These are phyloP conservation scores for Suhomyces taliae DNA, from an alignment of 1,139 yeast genomes.

Conservation along the genomic window DNA sequence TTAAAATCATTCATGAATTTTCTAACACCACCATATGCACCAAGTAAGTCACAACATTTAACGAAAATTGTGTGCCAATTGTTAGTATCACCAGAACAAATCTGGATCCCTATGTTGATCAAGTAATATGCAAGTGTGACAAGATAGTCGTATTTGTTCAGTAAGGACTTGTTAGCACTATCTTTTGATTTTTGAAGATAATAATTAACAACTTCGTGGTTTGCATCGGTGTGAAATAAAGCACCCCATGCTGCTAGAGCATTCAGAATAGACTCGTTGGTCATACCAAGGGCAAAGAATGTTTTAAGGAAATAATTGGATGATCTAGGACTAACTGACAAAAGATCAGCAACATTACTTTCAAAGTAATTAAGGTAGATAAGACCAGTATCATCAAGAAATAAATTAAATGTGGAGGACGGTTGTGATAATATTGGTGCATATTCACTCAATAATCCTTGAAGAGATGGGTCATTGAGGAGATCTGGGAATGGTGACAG, in stretches of 20 bases:
- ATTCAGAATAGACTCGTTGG: slow-evolving; percentile 40
- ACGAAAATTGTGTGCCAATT: slow-evolving; percentile 37
- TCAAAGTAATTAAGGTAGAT: slow-evolving; percentile 13
- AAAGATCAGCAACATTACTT: slow-evolving; percentile 12
- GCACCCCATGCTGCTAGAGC: slow-evolving; percentile 54
- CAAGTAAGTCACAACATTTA: slow-evolving; percentile 22
- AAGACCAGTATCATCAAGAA: slow-evolving; percentile 13
- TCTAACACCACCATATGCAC: slow-evolving; percentile 34
- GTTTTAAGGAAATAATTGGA: slow-evolving; percentile 48
- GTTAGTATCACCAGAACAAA: slow-evolving; percentile 47
- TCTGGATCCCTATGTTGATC: slow-evolving; percentile 30
- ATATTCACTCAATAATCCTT: slow-evolving; percentile 4
- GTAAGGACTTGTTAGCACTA: slow-evolving; percentile 14
- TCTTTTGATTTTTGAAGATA: slow-evolving; percentile 23
- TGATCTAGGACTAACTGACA: slow-evolving; percentile 30
- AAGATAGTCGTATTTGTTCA: slow-evolving; percentile 23
- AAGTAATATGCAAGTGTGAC: slow-evolving; percentile 29
- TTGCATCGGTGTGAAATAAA: slow-evolving; percentile 18
- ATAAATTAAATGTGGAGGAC: slow-evolving; percentile 12
- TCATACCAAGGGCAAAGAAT: slow-evolving; percentile 39
- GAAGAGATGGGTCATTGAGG: slow-evolving; percentile 2
- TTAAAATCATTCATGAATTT: slow-evolving; percentile 24
- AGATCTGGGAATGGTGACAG: slow-evolving; percentile 6
- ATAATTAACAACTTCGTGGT: slow-evolving; percentile 18
- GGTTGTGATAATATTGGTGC: slow-evolving; percentile 9